phyloP scores from a whole-genome alignment of 495 filamentous ascomycete genomes.

The Xylona heveae region DNA sequence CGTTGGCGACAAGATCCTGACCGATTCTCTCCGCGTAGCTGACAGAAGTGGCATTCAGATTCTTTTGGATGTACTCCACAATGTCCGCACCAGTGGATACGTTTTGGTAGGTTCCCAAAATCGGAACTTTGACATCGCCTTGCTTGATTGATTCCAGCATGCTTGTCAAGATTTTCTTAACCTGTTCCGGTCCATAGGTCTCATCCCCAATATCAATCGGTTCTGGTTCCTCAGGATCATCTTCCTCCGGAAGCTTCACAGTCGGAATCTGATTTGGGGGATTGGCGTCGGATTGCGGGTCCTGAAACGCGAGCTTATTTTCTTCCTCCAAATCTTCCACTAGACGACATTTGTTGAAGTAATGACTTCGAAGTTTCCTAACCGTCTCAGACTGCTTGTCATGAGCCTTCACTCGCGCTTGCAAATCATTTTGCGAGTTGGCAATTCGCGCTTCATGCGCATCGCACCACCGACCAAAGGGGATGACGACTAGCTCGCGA shows the following conservation, averaged over 20 bases:
- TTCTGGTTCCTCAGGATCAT: conserved; percentile 41
- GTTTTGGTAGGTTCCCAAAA: conserved; percentile 86
- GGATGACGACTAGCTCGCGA: conserved; percentile 79
- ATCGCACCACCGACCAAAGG: conserved; percentile 89
- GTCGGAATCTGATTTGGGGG: conserved; percentile 30
- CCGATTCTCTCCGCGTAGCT: conserved; percentile 83
- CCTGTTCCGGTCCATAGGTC: conserved; percentile 56
- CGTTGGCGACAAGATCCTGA: conserved; percentile 72
- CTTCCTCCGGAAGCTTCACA: conserved; percentile 35
- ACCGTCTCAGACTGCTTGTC: conserved; percentile 79
- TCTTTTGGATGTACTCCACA: conserved; percentile 77
- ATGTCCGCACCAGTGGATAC: conserved; percentile 80
- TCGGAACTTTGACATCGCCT: conserved; percentile 81
- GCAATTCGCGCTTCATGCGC: conserved; percentile 79
- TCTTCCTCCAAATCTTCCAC: conserved; percentile 96
- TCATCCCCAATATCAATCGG: conserved; percentile 81
- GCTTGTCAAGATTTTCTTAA: conserved; percentile 75
- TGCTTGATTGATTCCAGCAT: conserved; percentile 74
- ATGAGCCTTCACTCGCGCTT: conserved; percentile 69
- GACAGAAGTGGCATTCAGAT: conserved; percentile 64
- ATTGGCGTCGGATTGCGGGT: conserved; percentile 32
- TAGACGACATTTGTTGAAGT: conserved; percentile 96
- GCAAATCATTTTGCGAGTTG: conserved; percentile 83
- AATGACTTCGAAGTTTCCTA: conserved; percentile 80
- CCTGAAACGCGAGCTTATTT: conserved; percentile 92